Evolutionary conservation across 225 moss, liverwort and hornwort species (phyloP).

Genomic region (Sphagnum contortum): DNA sequence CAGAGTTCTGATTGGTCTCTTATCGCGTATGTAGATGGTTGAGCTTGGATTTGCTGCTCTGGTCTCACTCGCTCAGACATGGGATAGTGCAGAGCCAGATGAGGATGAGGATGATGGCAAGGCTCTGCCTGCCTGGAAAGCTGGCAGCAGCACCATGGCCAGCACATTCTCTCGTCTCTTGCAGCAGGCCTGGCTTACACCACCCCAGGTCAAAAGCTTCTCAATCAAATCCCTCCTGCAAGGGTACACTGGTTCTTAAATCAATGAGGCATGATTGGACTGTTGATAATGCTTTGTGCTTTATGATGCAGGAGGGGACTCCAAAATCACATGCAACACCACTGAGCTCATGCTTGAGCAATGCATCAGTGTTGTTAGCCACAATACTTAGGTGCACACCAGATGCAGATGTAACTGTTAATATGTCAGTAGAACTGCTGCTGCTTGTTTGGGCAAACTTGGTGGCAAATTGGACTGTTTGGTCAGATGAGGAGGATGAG

Average conservation of each 20-base stretch:
- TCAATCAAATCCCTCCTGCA: not conserved
- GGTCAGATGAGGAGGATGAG: slow-evolving; percentile 77
- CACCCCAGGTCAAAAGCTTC: slow-evolving; percentile 25
- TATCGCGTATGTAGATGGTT: slow-evolving; percentile 38
- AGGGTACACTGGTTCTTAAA: too few species aligned
- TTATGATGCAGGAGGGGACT: slow-evolving; percentile 37
- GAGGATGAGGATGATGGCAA: slow-evolving; percentile 77
- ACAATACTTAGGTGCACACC: slow-evolving; percentile 70
- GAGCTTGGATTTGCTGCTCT: slow-evolving; percentile 81
- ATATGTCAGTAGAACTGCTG: slow-evolving; percentile 56
- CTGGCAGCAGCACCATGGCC: slow-evolving; percentile 48
- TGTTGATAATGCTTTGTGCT: not conserved
- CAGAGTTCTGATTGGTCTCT: too few species aligned
- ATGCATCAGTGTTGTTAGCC: slow-evolving; percentile 73
- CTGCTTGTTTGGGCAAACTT: slow-evolving; percentile 75
- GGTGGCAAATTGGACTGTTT: slow-evolving; percentile 70
- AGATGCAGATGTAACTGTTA: slow-evolving; percentile 44
- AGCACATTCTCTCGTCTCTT: slow-evolving; percentile 65
- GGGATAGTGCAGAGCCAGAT: slow-evolving; percentile 86
- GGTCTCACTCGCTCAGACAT: slow-evolving; percentile 72
- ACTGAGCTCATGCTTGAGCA: slow-evolving; percentile 66
- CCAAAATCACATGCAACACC: slow-evolving; percentile 34
- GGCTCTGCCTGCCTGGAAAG: slow-evolving; percentile 60
- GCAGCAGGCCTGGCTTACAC: slow-evolving; percentile 67
- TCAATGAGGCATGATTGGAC: too few species aligned